Conservation (phyloP, 2,329 filamentous ascomycete genomes). For the Chrysosporium queenslandicum region DNA sequence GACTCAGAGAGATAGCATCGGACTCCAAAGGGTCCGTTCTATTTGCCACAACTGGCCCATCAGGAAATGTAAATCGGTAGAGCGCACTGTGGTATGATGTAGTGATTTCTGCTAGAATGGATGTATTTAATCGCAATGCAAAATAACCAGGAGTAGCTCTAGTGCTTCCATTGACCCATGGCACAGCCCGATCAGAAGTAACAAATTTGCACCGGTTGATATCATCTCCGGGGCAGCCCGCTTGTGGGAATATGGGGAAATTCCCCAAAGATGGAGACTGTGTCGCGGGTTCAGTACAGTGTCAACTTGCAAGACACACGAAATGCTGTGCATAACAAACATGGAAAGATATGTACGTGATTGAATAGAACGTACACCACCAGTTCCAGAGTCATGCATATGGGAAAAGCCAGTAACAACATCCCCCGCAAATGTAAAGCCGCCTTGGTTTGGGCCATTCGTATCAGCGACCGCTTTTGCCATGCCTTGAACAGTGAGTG, state of each 20-base stretch:
- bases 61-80: slow-evolving; percentile 55
- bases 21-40: not conserved
- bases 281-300: not conserved
- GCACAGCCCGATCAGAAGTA: slow-evolving; percentile 41
- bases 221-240: slow-evolving; percentile 51
- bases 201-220: slow-evolving; percentile 53
- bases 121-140: slow-evolving; percentile 46
- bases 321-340: not conserved
- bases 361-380: slow-evolving; percentile 30
- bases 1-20: no score
- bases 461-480: slow-evolving; percentile 49
- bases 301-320: not conserved
- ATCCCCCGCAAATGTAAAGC: slow-evolving; percentile 45
- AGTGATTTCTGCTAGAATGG: slow-evolving; percentile 58
- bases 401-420: slow-evolving; percentile 43
- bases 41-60: slow-evolving; percentile 16
- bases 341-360: no score
- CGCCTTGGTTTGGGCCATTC: slow-evolving; percentile 45
- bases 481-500: slow-evolving; percentile 32
- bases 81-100: slow-evolving; percentile 53
- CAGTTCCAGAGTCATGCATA: slow-evolving; percentile 46
- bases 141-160: slow-evolving; percentile 57
- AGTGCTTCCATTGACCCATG: slow-evolving; percentile 44
- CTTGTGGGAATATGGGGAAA: slow-evolving; percentile 61
- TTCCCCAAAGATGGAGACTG: slow-evolving; percentile 55